A percentile compares a stretch with the other conserved stretches of the same genome.
Evolutionary conservation across 2,329 filamentous ascomycete genomes (phyloP).

Genomic region (Diaporthe sp.): DNA sequence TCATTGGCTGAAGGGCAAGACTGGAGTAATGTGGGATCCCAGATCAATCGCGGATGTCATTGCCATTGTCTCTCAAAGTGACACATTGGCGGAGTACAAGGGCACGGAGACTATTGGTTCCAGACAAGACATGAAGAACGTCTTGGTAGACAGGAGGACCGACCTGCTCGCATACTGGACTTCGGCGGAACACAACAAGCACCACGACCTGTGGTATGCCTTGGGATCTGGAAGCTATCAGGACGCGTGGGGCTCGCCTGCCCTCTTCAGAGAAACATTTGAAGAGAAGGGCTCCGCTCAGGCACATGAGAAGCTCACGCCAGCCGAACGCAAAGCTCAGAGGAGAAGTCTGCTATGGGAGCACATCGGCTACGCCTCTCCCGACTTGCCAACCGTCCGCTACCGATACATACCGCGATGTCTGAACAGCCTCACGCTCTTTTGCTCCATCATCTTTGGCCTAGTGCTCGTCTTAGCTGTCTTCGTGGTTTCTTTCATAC

Average conservation of each 20-base stretch:
- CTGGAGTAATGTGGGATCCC: conserved; percentile 88
- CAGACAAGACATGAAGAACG: conserved; percentile 66
- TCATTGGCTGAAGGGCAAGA: conserved; percentile 76
- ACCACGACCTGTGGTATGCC: conserved; percentile 79
- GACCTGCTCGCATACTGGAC: conserved; percentile 92
- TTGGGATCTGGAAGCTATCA: conserved; percentile 65
- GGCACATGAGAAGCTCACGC: conserved; percentile 25
- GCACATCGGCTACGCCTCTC: conserved; percentile 56
- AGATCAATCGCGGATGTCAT: conserved; percentile 86
- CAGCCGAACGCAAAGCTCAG: conserved; percentile 42
- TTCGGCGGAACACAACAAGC: conserved; percentile 70
- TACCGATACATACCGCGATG: conserved; percentile 84
- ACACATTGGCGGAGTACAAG: conserved; percentile 80
- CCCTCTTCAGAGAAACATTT: conserved; percentile 29
- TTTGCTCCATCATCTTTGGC: conserved; percentile 74
- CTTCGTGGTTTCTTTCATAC: conserved; percentile 83
- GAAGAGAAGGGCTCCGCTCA: conserved; percentile 33
- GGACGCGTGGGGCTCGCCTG: conserved; percentile 37
- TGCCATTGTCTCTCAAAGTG: conserved; percentile 83
- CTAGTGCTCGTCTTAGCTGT: conserved; percentile 77
- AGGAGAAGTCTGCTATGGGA: conserved; percentile 41
- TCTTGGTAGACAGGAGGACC: conserved; percentile 68
- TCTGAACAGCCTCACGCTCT: conserved; percentile 75
- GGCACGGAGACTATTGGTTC: conserved; percentile 74
- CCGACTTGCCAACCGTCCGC: conserved; percentile 65